Conservation (phyloP, 78 protist species). For the Cavenderia fasciculata region DNA sequence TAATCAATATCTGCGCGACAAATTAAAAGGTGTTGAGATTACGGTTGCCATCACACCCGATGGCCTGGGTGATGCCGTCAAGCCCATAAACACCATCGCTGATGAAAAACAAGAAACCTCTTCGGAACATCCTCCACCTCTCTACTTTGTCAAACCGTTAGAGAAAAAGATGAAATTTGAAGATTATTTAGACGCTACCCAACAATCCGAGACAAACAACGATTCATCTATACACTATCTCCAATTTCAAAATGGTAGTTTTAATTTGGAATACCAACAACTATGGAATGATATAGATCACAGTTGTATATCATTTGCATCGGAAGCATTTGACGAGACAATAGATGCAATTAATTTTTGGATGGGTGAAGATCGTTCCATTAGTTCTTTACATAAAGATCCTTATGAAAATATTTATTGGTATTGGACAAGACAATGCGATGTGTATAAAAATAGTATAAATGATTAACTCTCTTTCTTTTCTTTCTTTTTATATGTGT, state of each 20-base stretch:
- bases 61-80: slow-evolving; percentile 81
- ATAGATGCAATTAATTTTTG: slow-evolving; percentile 79
- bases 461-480: no score
- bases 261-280: slow-evolving; percentile 36
- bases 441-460: no score
- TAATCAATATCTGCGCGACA: slow-evolving; percentile 33
- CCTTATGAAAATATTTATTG: slow-evolving; percentile 79
- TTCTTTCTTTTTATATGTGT: no score
- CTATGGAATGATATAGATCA: slow-evolving; percentile 58
- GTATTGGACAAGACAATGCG: no score
- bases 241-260: slow-evolving; percentile 46
- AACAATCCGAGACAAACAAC: neutral
- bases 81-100: neutral
- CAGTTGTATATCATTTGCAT: slow-evolving; percentile 15
- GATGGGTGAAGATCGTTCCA: slow-evolving; percentile 64
- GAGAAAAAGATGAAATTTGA: slow-evolving; percentile 63
- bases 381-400: slow-evolving; percentile 76
- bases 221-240: neutral
- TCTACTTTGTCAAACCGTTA: slow-evolving; percentile 72
- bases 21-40: slow-evolving; percentile 31
- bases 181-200: slow-evolving; percentile 5
- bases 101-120: neutral
- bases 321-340: slow-evolving; percentile 31
- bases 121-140: no score
- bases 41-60: slow-evolving; percentile 74